Conservation (phyloP, 768 basidiomycete genomes). For the Pisolithus marmoratus region DNA sequence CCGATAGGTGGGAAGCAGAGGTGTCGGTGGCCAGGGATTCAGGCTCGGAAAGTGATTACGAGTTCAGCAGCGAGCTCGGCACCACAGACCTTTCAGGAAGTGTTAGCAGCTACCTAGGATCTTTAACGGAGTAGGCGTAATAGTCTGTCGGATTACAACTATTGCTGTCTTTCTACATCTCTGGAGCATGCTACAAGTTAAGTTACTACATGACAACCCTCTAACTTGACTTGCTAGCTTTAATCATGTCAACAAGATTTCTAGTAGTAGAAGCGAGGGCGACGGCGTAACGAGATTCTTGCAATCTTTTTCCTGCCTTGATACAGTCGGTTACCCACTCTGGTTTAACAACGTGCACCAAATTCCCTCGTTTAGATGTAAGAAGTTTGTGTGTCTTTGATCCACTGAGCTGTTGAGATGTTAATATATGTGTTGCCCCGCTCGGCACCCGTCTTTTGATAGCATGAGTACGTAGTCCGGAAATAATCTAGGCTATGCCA, state of each 20-base stretch:
- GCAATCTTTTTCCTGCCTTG: slow-evolving; percentile 47
- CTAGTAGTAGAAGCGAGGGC: slow-evolving; percentile 34
- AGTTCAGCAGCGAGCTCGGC: slow-evolving; percentile 46
- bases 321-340: slow-evolving; percentile 75
- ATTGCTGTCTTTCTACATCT: background rate
- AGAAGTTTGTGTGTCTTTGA: slow-evolving; percentile 66
- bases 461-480: slow-evolving; percentile 6
- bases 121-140: slow-evolving; percentile 23
- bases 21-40: slow-evolving; percentile 16
- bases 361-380: slow-evolving; percentile 42
- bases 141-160: background rate
- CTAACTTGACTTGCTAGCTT: slow-evolving; percentile 13
- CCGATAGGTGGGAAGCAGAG: slow-evolving; percentile 47
- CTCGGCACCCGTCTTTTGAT: slow-evolving; percentile 45
- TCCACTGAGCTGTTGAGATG: slow-evolving; percentile 64
- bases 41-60: slow-evolving; percentile 46
- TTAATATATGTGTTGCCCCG: slow-evolving; percentile 73
- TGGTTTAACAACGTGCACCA: slow-evolving; percentile 62
- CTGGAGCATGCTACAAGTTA: slow-evolving; percentile 4
- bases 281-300: slow-evolving; percentile 56
- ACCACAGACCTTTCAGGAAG: slow-evolving; percentile 51
- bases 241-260: slow-evolving; percentile 36
- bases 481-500: slow-evolving; percentile 5
- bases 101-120: slow-evolving; percentile 35
- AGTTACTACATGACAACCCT: background rate